Evolutionary conservation across 306 rosid species (phyloP), one percentile per base, ranked within the genome.

Genomic region (Elaeagnus macrophylla): DNA sequence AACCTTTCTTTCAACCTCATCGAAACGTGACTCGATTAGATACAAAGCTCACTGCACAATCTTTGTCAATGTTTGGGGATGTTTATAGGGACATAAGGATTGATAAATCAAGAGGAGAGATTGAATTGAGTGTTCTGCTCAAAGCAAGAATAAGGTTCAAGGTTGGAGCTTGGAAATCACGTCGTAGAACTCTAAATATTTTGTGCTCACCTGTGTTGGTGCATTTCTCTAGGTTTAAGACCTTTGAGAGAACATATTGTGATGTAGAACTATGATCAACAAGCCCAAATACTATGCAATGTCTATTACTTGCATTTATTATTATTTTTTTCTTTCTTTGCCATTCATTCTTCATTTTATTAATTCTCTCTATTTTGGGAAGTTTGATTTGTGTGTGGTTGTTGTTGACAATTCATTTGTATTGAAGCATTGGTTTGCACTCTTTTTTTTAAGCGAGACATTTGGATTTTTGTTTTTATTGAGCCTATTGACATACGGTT

Each of bases 111-210:
- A 70, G 86, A 0, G 93, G 72, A 38, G 76, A 62, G 45, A 67
- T 91, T 51, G 86, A 75, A 35, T 61, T 91, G 5, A 76, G 66
- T 53, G 74, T 74, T 46, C 66, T 57, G 65, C 58, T 83, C 36
- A 77, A 53, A 69, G 83, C 79, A 20, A 77, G 58, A 53, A 83
- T 77, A 15, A 59, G 75, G 79, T 89, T 72, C 62, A 85, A 83
- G 81, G 79, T 75, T 5, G 80, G 81, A 55, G 64, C 57, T 48
- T 85, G 89, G 95, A 89, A 85, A 59, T 85, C 80, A 11, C 9
- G 54, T 37, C 80, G 80, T 51, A 77, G 86, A 3, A 64, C 53
- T 25, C 4, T 91, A 67, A 77, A 42, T 25, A 12, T 91, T 4
- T 77, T 60, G 39, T 91, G 96, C 59, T 72, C 95, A 6, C 84